Base-by-base conservation (phyloP, 768 basidiomycete genomes). In the Leucocoprinus birnbaumii region DNA sequence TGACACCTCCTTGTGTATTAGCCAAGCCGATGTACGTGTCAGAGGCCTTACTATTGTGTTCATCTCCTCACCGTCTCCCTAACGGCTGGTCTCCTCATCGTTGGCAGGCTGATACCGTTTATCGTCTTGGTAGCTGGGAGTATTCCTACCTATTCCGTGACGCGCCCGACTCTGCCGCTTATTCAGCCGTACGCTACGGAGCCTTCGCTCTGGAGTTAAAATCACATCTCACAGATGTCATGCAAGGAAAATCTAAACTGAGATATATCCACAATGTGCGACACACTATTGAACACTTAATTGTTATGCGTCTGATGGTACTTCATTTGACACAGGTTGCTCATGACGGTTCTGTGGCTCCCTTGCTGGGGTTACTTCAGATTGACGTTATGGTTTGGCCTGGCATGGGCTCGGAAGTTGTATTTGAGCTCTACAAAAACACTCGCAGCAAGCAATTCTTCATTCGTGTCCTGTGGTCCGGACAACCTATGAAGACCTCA, bases 81-180 rank as follows among this genome's bases (percentile, higher is more conserved):
- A 31, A 5, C 31, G n/a, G n/a, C 11, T 31, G 5, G 14, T 5
- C 51, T 41, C 6, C 25, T 42, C 10, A 35, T 34, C 54, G 6
- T 19, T 26, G 16, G 18, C 31, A 77, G 74, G 81, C 82, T 10
- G 61, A 78, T 53, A 74, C 72, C 0, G 81, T 83, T 2, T 85
- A 77, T 59, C 73, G 79, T 18, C 71, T 83, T 3, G 83, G 82
- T 0, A 80, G 81, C 55, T 85, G 81, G 80, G 83, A 85, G 63
- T 84, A 85, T 56, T 79, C 71, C 55, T 85, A 72, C 72, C 68
- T 74, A 24, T 80, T 63, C 63, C 71, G 79, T 1, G 77, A 78
- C 48, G 77, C 77, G 0, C 72, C 74, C 24, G 65, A 71, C 8
- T 77, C 79, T 1, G 65, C 76, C 0, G 60, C 71, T 52, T 80